phyloP scores from a whole-genome alignment of 352 stramenopile species.

The Elongisporangium prolatum region DNA sequence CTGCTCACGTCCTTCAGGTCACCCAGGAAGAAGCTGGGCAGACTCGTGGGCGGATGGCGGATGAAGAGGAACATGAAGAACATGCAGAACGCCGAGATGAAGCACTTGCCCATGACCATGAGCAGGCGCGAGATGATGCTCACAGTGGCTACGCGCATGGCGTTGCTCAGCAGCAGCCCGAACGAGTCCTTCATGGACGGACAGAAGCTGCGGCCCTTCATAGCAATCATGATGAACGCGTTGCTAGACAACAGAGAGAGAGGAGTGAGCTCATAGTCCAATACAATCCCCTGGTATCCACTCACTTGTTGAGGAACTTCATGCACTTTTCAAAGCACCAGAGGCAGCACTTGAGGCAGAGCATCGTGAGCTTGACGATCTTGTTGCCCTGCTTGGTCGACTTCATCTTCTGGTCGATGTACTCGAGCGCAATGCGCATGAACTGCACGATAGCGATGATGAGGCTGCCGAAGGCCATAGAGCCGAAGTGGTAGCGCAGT shows the following conservation, averaged over 20 bases:
- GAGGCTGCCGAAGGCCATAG: conserved; percentile 83
- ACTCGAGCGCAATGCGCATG: conserved; percentile 63
- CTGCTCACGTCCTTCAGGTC: conserved; percentile 59
- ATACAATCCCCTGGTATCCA: neutral
- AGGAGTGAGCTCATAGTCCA: neutral
- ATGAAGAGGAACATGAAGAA: conserved; percentile 86
- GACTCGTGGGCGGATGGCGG: conserved; percentile 37
- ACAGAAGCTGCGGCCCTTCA: conserved; percentile 86
- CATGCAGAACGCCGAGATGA: conserved; percentile 75
- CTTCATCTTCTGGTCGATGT: conserved; percentile 76
- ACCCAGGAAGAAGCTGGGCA: conserved; percentile 73
- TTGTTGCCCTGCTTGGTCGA: conserved; percentile 57
- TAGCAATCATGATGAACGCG: conserved; percentile 86
- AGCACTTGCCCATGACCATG: conserved; percentile 84
- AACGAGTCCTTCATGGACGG: conserved; percentile 93
- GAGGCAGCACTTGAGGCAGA: conserved; percentile 88
- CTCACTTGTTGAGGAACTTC: conserved; percentile 85
- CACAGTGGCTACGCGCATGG: conserved; percentile 85
- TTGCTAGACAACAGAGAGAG: conserved; percentile 28
- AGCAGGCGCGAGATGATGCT: conserved; percentile 82
- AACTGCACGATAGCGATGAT: conserved; percentile 87
- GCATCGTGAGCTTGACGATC: conserved; percentile 66
- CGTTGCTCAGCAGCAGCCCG: conserved; percentile 94
- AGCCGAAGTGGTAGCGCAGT: conserved; percentile 76
- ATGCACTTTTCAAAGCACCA: conserved; percentile 89